These are phyloP conservation scores for Extremus antarcticus DNA, from an alignment of 495 filamentous ascomycete genomes.

Conservation along the genomic window DNA sequence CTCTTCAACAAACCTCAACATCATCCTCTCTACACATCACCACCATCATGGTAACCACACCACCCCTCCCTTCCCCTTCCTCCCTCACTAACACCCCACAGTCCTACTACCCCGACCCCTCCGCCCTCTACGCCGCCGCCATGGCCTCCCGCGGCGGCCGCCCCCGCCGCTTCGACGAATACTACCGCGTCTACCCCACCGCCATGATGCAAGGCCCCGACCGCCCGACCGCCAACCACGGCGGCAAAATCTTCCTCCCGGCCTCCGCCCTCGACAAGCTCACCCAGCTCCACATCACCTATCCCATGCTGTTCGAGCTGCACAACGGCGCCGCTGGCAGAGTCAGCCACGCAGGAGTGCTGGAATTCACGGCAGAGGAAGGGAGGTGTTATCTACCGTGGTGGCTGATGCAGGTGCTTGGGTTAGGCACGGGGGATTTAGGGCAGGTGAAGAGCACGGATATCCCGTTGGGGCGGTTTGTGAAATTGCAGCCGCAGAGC, in stretches of 20 bases:
- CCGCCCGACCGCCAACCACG: slow-evolving; percentile 81
- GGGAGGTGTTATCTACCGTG: slow-evolving; percentile 90
- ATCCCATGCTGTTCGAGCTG: slow-evolving; percentile 93
- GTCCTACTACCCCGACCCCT: slow-evolving; percentile 31
- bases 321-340: slow-evolving; percentile 70
- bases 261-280: slow-evolving; percentile 92
- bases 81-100: neutral
- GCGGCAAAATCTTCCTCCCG: slow-evolving; percentile 93
- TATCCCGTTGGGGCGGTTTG: slow-evolving; percentile 74
- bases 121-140: slow-evolving; percentile 31
- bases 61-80: neutral
- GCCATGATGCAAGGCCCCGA: slow-evolving; percentile 91
- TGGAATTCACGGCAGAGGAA: slow-evolving; percentile 97
- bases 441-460: slow-evolving; percentile 91
- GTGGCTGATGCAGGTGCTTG: slow-evolving; percentile 93
- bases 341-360: slow-evolving; percentile 81
- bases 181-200: slow-evolving; percentile 90
- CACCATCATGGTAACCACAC: neutral
- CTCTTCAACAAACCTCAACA: neutral
- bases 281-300: slow-evolving; percentile 90
- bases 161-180: slow-evolving; percentile 81
- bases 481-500: slow-evolving; percentile 92
- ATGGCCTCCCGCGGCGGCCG: slow-evolving; percentile 30
- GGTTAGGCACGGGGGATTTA: slow-evolving; percentile 82
- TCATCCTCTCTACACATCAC: neutral